These are phyloP conservation scores for Eucalyptus marginata DNA, from an alignment of 345 rosid genomes.

Conservation along the genomic window DNA sequence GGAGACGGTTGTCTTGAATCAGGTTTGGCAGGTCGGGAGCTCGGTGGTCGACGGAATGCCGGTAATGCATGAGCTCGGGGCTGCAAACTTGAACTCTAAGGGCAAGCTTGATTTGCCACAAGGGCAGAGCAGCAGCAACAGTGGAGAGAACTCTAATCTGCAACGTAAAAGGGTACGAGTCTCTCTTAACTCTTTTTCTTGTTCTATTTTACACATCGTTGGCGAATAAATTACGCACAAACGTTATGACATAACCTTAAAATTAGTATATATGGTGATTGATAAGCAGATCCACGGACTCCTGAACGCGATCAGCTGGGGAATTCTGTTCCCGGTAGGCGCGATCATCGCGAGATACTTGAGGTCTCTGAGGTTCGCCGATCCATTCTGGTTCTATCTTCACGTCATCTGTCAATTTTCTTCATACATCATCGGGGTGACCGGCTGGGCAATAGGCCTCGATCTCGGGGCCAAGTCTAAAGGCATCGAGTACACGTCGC, in stretches of 20 bases:
- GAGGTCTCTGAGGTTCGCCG: slow-evolving; percentile 53
- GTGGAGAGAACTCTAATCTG: neutral
- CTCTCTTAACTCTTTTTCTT: neutral
- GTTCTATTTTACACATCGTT: neutral
- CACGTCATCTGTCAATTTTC: slow-evolving; percentile 63
- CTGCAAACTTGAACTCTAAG: slow-evolving; percentile 12
- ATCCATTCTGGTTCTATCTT: slow-evolving; percentile 85
- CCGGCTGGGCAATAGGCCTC: slow-evolving; percentile 90
- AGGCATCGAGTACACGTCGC: slow-evolving; percentile 21
- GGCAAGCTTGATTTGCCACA: slow-evolving; percentile 12
- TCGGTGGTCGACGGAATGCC: slow-evolving; percentile 21
- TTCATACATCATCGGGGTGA: slow-evolving; percentile 64
- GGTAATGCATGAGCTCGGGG: slow-evolving; percentile 4
- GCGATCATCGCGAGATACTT: slow-evolving; percentile 58
- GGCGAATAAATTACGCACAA: neutral
- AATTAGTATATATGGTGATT: neutral
- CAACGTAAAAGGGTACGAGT: neutral
- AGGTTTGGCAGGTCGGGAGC: slow-evolving; percentile 86
- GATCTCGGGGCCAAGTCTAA: slow-evolving; percentile 62
- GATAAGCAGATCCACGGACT: slow-evolving; percentile 66
- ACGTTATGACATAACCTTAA: neutral
- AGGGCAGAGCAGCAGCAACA: neutral
- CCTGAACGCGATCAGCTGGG: slow-evolving; percentile 86
- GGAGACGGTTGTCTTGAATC: slow-evolving; percentile 31
- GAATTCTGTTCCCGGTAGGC: slow-evolving; percentile 67